Percentiles rank a stretch among this genome's conserved stretches.
phyloP scores from a whole-genome alignment of 495 filamentous ascomycete genomes.

The Neurospora sp. region DNA sequence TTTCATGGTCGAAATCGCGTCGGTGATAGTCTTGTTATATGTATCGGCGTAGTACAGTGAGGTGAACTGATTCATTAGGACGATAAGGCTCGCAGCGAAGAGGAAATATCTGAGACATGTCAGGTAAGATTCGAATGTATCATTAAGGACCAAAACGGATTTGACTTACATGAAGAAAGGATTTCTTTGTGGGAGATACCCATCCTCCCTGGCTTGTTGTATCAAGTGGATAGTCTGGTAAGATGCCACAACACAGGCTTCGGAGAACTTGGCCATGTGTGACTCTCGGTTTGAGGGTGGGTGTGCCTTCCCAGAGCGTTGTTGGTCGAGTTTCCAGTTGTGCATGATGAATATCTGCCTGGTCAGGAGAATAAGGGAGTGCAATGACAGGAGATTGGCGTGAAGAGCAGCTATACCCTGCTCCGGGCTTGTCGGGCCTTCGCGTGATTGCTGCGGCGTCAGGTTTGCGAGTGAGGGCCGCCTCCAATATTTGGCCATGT shows the following conservation, averaged over 20 bases:
- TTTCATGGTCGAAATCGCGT: constrained; percentile 49
- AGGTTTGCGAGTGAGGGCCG: constrained; percentile 34
- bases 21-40: constrained; percentile 44
- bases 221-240: constrained; percentile 55
- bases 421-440: constrained; percentile 33
- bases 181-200: constrained; percentile 55
- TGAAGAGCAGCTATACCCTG: constrained; percentile 57
- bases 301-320: constrained; percentile 21
- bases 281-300: constrained; percentile 20
- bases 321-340: constrained; percentile 25
- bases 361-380: constrained; percentile 64
- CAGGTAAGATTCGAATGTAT: neutral
- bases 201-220: constrained; percentile 45
- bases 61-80: constrained; percentile 61
- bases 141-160: neutral
- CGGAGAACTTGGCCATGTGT: constrained; percentile 53
- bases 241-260: constrained; percentile 61
- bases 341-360: constrained; percentile 57
- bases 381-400: constrained; percentile 58
- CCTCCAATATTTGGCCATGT: constrained; percentile 43
- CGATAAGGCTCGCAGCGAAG: constrained; percentile 59
- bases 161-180: constrained; percentile 53
- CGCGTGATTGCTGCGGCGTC: constrained; percentile 40
- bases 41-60: constrained; percentile 48
- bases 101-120: constrained; percentile 48